Conservation (phyloP, 192 early-diverging fungal species). For the Coemansia sp. region DNA sequence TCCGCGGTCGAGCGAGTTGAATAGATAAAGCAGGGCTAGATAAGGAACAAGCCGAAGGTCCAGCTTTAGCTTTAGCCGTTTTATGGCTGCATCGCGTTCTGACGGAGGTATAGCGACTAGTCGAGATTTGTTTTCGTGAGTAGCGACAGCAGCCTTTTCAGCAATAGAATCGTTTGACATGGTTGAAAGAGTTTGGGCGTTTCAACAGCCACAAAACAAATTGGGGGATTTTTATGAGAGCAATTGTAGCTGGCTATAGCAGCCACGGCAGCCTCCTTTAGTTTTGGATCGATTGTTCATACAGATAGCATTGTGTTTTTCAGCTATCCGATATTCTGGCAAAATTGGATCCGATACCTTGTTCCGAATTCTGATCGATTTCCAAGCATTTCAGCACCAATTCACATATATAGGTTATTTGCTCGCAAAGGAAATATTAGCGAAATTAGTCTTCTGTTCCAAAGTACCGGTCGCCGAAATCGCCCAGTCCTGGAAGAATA, state of each 20-base stretch:
- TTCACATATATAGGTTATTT: too few relatives aligned
- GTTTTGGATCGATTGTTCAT: too few relatives aligned
- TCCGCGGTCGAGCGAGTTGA: slow-evolving; percentile 66
- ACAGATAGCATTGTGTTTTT: too few relatives aligned
- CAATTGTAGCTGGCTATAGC: too few relatives aligned
- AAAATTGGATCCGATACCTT: too few relatives aligned
- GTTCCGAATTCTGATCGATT: too few relatives aligned
- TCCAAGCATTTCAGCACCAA: too few relatives aligned
- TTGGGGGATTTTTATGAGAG: neutral
- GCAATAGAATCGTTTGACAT: slow-evolving; percentile 14
- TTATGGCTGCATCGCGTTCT: slow-evolving; percentile 43
- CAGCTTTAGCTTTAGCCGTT: slow-evolving; percentile 55
- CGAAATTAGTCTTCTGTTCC: slow-evolving; percentile 61
- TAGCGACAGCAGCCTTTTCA: slow-evolving; percentile 3
- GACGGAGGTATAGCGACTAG: slow-evolving; percentile 28
- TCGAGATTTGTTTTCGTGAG: neutral
- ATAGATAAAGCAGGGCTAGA: slow-evolving; percentile 64
- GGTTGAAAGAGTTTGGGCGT: neutral
- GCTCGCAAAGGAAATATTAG: too few relatives aligned
- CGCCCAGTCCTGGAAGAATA: slow-evolving; percentile 88
- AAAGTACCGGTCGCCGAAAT: slow-evolving; percentile 91
- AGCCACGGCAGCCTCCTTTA: too few relatives aligned
- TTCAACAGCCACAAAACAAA: neutral
- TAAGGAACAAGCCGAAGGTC: slow-evolving; percentile 63
- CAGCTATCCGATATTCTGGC: too few relatives aligned